These are phyloP conservation scores for Ophiostoma perfectum DNA, from an alignment of 2,329 filamentous ascomycete species.

Conservation along the genomic window DNA sequence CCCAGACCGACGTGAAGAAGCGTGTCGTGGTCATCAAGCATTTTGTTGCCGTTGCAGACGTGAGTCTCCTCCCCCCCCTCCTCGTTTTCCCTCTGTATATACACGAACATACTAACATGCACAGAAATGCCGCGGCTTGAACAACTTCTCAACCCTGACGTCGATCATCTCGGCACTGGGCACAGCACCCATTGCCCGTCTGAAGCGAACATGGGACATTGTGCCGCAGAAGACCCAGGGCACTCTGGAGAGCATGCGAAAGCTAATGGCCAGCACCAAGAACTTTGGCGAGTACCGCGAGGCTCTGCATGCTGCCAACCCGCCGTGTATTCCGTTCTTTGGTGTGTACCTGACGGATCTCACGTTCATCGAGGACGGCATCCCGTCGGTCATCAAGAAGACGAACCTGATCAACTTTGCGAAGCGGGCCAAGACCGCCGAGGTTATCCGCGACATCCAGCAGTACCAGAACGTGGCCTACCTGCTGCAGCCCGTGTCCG, in stretches of 20 bases:
- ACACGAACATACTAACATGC: conserved; percentile 25
- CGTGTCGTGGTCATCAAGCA: conserved; percentile 97
- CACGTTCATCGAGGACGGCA: conserved; percentile 96
- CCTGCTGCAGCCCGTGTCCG: conserved; percentile 77
- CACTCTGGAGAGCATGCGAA: conserved; percentile 83
- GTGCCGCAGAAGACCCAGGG: conserved; percentile 78
- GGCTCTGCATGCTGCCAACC: conserved; percentile 83
- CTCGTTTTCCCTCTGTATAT: neutral
- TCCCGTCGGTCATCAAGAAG: conserved; percentile 92
- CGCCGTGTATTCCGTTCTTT: conserved; percentile 97
- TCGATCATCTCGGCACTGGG: conserved; percentile 95
- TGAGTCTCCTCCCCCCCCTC: conserved; percentile 41
- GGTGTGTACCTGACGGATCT: conserved; percentile 95
- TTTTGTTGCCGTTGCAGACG: conserved; percentile 92
- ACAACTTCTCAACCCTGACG: conserved; percentile 96
- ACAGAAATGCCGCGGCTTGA: conserved; percentile 85
- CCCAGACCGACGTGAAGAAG: conserved; percentile 90
- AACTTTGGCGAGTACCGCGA: conserved; percentile 98
- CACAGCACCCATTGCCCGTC: conserved; percentile 88
- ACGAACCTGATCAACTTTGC: conserved; percentile 97
- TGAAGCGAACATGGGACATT: conserved; percentile 90
- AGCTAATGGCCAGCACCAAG: conserved; percentile 93
- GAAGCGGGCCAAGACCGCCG: conserved; percentile 94
- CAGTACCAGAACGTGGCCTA: conserved; percentile 99
- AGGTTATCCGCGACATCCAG: conserved; percentile 97